Evolutionary conservation across 2,329 filamentous ascomycete species (phyloP), one percentile per base, ranked within the genome.

Genomic region (Sporothrix phasma): DNA sequence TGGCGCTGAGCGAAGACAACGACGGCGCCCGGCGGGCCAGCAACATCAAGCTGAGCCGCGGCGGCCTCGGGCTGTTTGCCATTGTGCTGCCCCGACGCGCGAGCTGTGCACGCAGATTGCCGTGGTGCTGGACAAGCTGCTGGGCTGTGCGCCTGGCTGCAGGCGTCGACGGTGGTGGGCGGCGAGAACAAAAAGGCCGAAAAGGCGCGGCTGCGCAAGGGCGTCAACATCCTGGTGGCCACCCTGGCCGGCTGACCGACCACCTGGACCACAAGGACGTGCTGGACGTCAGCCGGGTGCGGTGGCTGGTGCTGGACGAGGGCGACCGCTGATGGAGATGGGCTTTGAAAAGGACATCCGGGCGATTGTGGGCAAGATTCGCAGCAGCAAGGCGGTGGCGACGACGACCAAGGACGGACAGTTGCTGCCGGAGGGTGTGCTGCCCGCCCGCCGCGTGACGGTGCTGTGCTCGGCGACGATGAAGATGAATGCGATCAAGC

Each of bases 311-410:
- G 2, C 81, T 99, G 5, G 94, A 99, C 71, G 94, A 99, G 76
- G 94, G 94, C 34, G 94, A 99, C 80, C 84, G n/a, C 79, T 99
- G 73, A 97, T 99, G 93, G 94, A 99, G 72, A 82, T 97, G 71
- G 94, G 94, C 0, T 99, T 99, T 69, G 94, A 97, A 75, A 87
- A 97, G 62, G 93, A 97, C 71, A 84, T 99, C 66, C 89, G 90
- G 72, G 89, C 88, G 66, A 93, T 97, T 68, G 89, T 99, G 17
- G 81, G 85, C 63, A 88, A 88, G 67, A 84, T 97, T 64, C 87
- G 92, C 67, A 77, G 41, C 39, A 41, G 37, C 53, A 13, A 7
- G 11, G 31, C 46, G 34, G n/a, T 88, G 22, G 79, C 81, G 43
- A 81, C 82, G 64, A 83, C 81, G 63, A 84, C 84, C 34, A 81